phyloP scores from a whole-genome alignment of 169 alveolate species.

The Plasmodium berghei region DNA sequence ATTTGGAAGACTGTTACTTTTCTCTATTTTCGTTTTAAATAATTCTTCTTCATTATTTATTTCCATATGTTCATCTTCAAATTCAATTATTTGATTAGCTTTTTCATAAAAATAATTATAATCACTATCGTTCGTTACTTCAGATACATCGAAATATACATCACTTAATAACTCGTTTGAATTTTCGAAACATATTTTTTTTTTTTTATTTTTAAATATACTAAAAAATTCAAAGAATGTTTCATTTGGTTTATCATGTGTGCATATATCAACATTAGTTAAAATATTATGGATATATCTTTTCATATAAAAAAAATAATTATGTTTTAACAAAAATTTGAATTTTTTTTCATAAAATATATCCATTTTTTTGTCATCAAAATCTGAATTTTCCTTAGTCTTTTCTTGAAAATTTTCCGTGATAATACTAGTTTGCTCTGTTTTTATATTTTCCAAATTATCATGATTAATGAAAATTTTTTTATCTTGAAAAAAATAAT shows the following conservation, averaged over 20 bases:
- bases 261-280: slow-evolving; percentile 55
- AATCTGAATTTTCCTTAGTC: not conserved
- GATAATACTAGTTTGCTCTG: not conserved
- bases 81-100: slow-evolving; percentile 22
- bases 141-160: slow-evolving; percentile 48
- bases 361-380: not conserved
- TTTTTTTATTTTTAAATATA: slow-evolving; percentile 51
- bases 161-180: slow-evolving; percentile 39
- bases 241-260: slow-evolving; percentile 53
- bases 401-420: not conserved
- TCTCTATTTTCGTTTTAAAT: not conserved
- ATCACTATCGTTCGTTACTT: slow-evolving; percentile 54
- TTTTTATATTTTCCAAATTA: not conserved
- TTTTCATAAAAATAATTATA: slow-evolving; percentile 64
- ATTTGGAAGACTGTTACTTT: not conserved
- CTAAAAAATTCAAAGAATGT: slow-evolving; percentile 58
- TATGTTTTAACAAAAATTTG: slow-evolving; percentile 9
- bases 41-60: not conserved
- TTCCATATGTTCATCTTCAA: slow-evolving; percentile 10
- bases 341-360: slow-evolving; percentile 6
- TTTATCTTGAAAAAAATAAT: slow-evolving; percentile 9
- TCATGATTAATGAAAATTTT: not conserved
- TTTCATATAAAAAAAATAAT: slow-evolving; percentile 56
- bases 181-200: slow-evolving; percentile 25
- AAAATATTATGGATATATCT: slow-evolving; percentile 52